A percentile compares a stretch with the other conserved stretches of the same genome.
phyloP scores from a whole-genome alignment of 352 stramenopile genomes.

The Pythium inflatum region DNA sequence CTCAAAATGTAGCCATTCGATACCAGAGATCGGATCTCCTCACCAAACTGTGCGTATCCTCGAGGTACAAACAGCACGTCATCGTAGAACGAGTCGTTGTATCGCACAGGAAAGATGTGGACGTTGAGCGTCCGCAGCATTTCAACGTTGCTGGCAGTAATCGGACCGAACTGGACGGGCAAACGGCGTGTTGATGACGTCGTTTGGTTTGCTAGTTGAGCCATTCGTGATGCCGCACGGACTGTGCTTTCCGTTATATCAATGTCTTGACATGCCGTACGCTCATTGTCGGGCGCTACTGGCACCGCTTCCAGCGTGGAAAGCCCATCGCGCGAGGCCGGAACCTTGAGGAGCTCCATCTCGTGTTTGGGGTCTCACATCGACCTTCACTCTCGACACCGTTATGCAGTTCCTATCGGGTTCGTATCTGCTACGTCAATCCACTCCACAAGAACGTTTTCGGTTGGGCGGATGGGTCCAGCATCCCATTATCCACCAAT shows the following conservation, averaged over 20 bases:
- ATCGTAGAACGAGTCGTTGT: conserved; percentile 93
- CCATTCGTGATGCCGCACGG: background rate
- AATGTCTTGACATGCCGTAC: background rate
- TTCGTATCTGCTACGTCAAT: background rate
- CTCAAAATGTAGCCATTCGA: conserved; percentile 6
- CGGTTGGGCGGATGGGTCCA: background rate
- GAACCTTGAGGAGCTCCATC: background rate
- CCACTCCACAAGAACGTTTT: conserved; percentile 12
- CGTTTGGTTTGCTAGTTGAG: background rate
- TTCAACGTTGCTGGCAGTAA: conserved; percentile 67
- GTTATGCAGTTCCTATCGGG: conserved; percentile 5
- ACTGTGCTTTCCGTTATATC: background rate
- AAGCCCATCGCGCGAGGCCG: background rate
- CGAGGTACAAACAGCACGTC: conserved; percentile 76
- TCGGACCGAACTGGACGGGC: conserved; percentile 40
- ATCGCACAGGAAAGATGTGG: conserved; percentile 92
- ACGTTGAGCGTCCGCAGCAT: conserved; percentile 90
- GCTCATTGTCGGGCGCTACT: background rate
- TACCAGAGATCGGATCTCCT: background rate
- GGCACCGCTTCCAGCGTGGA: too few species aligned
- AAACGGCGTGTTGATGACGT: background rate
- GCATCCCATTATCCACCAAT: conserved; percentile 6
- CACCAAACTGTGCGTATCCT: conserved; percentile 61
- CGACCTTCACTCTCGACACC: conserved; percentile 5
- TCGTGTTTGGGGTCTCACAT: background rate